phyloP scores from a whole-genome alignment of 2,329 filamentous ascomycete species.

The Phialophora chinensis region DNA sequence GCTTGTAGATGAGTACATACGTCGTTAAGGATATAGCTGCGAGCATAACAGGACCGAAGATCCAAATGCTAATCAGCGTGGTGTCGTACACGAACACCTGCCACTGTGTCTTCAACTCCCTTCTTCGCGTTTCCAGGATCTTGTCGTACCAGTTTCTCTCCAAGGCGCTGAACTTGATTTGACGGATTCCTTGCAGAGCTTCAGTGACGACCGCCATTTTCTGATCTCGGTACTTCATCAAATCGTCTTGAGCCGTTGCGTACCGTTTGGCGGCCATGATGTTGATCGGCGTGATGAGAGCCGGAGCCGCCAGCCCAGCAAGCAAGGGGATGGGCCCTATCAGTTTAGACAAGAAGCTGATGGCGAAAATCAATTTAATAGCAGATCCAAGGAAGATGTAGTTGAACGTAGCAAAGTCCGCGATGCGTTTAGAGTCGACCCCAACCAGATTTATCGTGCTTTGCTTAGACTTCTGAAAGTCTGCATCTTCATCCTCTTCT shows the following conservation, averaged over 20 bases:
- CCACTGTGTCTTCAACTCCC: constrained; percentile 72
- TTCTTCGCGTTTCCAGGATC: constrained; percentile 68
- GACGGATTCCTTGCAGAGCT: constrained; percentile 76
- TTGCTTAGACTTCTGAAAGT: constrained; percentile 66
- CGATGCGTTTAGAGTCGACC: constrained; percentile 73
- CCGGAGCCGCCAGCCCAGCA: constrained; percentile 69
- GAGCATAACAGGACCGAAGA: constrained; percentile 74
- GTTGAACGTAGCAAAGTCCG: constrained; percentile 71
- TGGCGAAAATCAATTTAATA: constrained; percentile 69
- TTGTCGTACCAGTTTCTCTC: constrained; percentile 76
- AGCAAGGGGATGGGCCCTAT: constrained; percentile 74
- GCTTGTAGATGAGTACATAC: constrained; percentile 69
- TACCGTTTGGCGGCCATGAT: constrained; percentile 70
- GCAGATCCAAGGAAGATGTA: constrained; percentile 68
- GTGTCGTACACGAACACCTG: constrained; percentile 69
- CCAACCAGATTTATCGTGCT: constrained; percentile 78
- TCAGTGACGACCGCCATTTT: constrained; percentile 79
- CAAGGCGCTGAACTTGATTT: constrained; percentile 83
- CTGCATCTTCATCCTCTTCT: constrained; percentile 58
- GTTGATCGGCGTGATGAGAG: constrained; percentile 71
- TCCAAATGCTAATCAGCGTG: constrained; percentile 70
- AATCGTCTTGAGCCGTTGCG: constrained; percentile 66
- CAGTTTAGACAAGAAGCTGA: constrained; percentile 69
- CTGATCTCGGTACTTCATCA: constrained; percentile 78
- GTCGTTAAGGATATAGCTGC: constrained; percentile 72